Base-by-base conservation (phyloP, 306 rosid genomes). In the Arachis stenosperma region DNA sequence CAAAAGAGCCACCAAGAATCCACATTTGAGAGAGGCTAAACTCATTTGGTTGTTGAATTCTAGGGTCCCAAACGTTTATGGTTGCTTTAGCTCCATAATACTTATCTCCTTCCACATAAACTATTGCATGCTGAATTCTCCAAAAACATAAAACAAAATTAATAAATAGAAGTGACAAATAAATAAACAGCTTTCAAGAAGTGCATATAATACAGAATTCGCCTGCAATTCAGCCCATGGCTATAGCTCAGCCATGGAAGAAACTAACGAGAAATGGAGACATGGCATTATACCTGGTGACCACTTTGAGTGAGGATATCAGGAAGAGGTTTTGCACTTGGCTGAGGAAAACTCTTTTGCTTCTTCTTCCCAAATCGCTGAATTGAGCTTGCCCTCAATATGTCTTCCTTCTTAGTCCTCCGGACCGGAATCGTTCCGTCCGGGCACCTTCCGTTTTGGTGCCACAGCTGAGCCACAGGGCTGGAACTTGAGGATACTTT, bases 21-120 rank as follows among this genome's bases (percentile, higher is more conserved):
- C 84, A 86, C 42, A 86, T 86, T 84, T 86, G 90, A 53, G 90
- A 84, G 43, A 81, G 73, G 73, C 90, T 86, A 80, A 81, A 86
- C 61, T 86, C 90, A 74, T 84, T 75, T 13, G 80, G 86, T 29
- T 84, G 83, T 71, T 84, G 84, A 77, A 86, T 77, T 73, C 67
- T 61, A 33, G 90, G 90, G 70, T 81, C 82, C 90, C 90, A 86
- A 72, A 84, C 90, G 68, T 86, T 86, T 70, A 86, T 81, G 76
- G 81, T 84, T 69, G 86, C 90, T 56, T 81, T 84, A 43, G 90
- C 88, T 81, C 88, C 90, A 73, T 79, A 76, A 73, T 69, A 86
- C 29, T 81, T 42, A 53, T 74, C 86, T 58, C 88, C 88, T 22
- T 84, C 85, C 71, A 84, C 90, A 81, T 80, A 84, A 6, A 42